Evolutionary conservation across 192 early-diverging fungal species (phyloP), one percentile per base, ranked within the genome.

Genomic region (Bifiguratus adelaidae): DNA sequence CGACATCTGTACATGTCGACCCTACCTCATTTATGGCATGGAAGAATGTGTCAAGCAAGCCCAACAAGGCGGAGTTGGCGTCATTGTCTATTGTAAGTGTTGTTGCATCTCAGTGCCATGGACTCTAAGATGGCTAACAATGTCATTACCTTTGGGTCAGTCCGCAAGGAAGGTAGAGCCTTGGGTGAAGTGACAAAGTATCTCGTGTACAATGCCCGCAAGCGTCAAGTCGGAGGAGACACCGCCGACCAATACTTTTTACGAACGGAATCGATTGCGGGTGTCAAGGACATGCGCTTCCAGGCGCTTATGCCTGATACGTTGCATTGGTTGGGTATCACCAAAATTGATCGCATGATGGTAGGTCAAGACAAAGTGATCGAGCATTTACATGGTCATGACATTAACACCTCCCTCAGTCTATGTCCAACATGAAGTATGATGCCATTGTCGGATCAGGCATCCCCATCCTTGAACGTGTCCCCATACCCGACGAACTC

Each of bases 261-360:
- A 47, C 74, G 90, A 30, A 96, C 86, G 18, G 86, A 89, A 55
- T 82, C 73, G 54, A 78, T 92, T 47, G 89, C 89, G 19, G 88
- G 89, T 30, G 86, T 91, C 28, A 90, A 94, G 71, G 92, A 96
- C 53, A 88, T 91, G 85, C 80, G 92, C 2, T 96, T 92, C 83
- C 92, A 96, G 49, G 90, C 92, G 0, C 71, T 92, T 41, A 96
- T 93, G 92, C 92, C 90, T 11, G 92, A 96, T 56, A 88, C 91
- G 4, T 68, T 96, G 61, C 92, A 95, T 60, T 95, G 92, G 92
- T 68, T 95, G 13, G 92, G 92, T 19, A 86, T 95, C 47, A 74
- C 76, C 47, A 89, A 89, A 58, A 95, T 95, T 63, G 92, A 95
- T 57, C 73, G 86, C 26, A 85, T 95, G 69, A 95, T 91, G 61